phyloP scores from a whole-genome alignment of 257 asterid species.

The Solanum virginianum region DNA sequence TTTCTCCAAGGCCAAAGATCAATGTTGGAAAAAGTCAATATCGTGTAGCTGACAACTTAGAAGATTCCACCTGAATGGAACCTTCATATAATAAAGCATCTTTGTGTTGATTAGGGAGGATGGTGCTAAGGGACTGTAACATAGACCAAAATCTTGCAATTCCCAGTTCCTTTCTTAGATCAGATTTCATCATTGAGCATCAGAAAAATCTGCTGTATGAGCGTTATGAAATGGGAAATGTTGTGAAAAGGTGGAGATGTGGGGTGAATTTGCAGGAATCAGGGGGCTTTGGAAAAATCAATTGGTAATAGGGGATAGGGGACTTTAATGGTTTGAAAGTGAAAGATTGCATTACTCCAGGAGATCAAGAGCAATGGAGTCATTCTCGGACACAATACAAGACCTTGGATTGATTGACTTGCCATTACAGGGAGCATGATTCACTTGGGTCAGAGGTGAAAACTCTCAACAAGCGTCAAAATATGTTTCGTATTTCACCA shows the following conservation, averaged over 20 bases:
- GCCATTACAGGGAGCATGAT: too few relatives aligned
- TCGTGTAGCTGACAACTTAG: background rate
- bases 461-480: too few relatives aligned
- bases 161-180: background rate
- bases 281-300: background rate
- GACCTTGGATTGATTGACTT: too few relatives aligned
- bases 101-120: background rate
- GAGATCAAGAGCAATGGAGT: too few relatives aligned
- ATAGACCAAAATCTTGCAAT: background rate
- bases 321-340: background rate
- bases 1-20: background rate
- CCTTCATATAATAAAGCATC: background rate
- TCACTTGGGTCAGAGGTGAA: too few relatives aligned
- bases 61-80: background rate
- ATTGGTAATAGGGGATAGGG: background rate
- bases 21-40: background rate
- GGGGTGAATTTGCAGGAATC: background rate
- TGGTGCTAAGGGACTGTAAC: background rate
- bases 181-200: background rate
- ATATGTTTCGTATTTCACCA: too few relatives aligned
- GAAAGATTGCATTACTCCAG: too few relatives aligned
- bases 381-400: too few relatives aligned
- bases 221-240: background rate
- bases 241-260: background rate
- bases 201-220: background rate